phyloP scores from a whole-genome alignment of 208 protist genomes.

The Trypanosoma cruzi region DNA sequence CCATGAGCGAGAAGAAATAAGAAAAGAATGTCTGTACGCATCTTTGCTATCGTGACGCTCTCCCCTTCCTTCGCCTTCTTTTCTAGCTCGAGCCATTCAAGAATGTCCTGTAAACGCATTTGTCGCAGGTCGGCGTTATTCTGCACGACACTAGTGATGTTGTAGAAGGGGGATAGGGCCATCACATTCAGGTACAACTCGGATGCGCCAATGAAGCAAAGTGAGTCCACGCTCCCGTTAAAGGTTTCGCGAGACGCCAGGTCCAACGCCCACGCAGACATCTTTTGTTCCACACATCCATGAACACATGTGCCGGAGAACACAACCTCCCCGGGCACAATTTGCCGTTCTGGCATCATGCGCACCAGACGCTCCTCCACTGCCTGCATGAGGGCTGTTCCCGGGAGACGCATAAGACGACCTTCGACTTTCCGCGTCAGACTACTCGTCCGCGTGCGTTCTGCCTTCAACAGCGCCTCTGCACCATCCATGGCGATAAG shows the following conservation, averaged over 20 bases:
- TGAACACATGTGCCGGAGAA: conserved; percentile 63
- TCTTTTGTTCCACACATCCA: conserved; percentile 82
- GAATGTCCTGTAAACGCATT: conserved; percentile 48
- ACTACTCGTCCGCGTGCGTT: conserved; percentile 30
- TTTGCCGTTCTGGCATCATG: conserved; percentile 64
- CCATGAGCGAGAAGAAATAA: conserved; percentile 68
- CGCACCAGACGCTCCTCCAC: conserved; percentile 83
- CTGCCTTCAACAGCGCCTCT: conserved; percentile 59
- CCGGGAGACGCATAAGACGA: conserved; percentile 62
- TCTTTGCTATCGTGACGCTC: conserved; percentile 43
- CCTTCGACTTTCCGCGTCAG: conserved; percentile 51
- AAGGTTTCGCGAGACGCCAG: conserved; percentile 68
- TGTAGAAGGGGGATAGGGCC: conserved; percentile 74
- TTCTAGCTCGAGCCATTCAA: conserved; percentile 73
- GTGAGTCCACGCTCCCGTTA: conserved; percentile 52
- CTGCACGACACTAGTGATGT: conserved; percentile 58
- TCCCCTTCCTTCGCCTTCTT: conserved; percentile 43
- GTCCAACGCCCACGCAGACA: conserved; percentile 85
- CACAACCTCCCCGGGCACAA: conserved; percentile 67
- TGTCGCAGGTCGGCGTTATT: conserved; percentile 62
- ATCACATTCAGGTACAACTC: conserved; percentile 77
- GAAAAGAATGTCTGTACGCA: conserved; percentile 76
- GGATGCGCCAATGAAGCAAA: conserved; percentile 69
- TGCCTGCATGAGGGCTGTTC: conserved; percentile 58
- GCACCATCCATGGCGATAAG: conserved; percentile 78